Base-by-base conservation (phyloP, 345 rosid genomes). In the Theobroma cacao region DNA sequence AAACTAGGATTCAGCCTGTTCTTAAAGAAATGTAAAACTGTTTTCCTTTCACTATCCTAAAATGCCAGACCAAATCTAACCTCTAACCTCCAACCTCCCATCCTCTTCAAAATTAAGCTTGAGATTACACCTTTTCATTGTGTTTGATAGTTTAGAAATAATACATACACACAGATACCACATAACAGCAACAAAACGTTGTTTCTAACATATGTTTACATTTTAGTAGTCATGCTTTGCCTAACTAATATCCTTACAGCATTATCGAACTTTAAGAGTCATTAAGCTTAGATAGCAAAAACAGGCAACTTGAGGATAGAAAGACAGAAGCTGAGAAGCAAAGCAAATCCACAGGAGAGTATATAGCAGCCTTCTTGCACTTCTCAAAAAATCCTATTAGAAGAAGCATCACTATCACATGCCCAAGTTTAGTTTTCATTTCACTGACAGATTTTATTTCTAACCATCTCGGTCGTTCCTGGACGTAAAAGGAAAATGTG, bases 331-430 rank as follows among this genome's bases (percentile, higher is more conserved):
- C 91, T 47, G 98, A 82, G 81, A 94, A 88, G 86, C 94, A 95
- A 60, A 95, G 89, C 90, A 95, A 81, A 84, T 95, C 98, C 6
- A 80, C 5, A 34, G 95, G 89, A 80, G 97, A 77, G 40, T 72
- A 79, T 80, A 95, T 91, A 1, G 77, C 89, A 28, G 91, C 88
- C 72, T 85, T 93, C 87, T 93, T 93, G 82, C 92, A 90, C 86
- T 95, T 95, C 45, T 95, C 98, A 50, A 93, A 89, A 83, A 90
- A 87, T 67, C 98, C 98, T 18, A 95, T 95, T 71, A 95, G 85
- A 48, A 95, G 90, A 47, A 93, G 93, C 98, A 95, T 95, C 84
- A 95, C 98, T 80, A 95, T 95, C 18, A 95, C 98, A 69, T 95
- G 98, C 31, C 98, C 98, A 28, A 95, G 78, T 84, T 93, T 93